Evolutionary conservation across 768 basidiomycete species (phyloP).

Genomic region (Tulasnella sp.): DNA sequence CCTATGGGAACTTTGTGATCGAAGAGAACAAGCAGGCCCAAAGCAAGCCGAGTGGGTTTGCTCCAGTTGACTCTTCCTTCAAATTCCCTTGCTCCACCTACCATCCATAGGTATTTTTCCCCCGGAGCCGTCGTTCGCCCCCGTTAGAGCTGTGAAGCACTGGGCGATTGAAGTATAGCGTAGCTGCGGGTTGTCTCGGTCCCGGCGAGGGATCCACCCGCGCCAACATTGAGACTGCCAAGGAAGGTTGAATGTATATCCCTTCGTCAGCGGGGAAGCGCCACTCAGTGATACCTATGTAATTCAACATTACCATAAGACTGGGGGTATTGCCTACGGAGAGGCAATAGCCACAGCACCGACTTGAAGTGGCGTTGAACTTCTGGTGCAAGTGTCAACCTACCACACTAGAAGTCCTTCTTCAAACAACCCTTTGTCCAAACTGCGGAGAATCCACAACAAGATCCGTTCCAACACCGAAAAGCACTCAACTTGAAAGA

Average conservation of each 20-base stretch:
- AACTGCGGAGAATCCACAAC: not conserved
- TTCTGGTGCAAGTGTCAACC: not conserved
- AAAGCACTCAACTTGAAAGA: not conserved
- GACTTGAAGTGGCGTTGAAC: not conserved
- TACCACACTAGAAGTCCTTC: not conserved
- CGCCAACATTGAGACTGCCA: not conserved
- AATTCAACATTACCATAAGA: not conserved
- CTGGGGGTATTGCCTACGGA: not conserved
- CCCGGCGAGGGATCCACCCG: not conserved
- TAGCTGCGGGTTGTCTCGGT: not conserved
- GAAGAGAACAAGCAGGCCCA: not conserved
- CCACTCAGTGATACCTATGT: not conserved
- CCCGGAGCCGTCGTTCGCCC: not conserved
- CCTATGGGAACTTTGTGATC: not conserved
- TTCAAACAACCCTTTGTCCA: not conserved
- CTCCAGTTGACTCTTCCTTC: not conserved
- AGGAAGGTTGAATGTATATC: not conserved
- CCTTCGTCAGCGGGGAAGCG: not conserved
- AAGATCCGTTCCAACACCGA: not conserved
- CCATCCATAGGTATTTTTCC: not conserved
- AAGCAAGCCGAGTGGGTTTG: slow-evolving; percentile 2
- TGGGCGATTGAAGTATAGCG: not conserved
- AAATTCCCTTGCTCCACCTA: not conserved
- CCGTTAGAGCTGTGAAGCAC: not conserved
- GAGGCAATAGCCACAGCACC: not conserved